Evolutionary conservation across 2,329 filamentous ascomycete genomes (phyloP).

Genomic region (Periconia sp.): DNA sequence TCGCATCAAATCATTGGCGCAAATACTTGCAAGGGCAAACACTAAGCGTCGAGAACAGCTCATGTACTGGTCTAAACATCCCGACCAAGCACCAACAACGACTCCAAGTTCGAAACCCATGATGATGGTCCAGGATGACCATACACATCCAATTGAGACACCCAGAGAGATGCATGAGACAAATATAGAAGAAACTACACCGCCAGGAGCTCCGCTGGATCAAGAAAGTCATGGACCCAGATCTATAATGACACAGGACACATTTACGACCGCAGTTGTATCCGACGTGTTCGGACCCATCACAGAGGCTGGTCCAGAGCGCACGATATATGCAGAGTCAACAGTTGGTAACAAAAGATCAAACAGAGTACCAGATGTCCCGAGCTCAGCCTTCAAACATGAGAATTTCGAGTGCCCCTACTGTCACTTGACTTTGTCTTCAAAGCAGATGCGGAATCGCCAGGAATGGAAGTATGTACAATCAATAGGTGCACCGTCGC

Average conservation of each 20-base stretch:
- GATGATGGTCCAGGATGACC: background rate
- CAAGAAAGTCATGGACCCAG: too few species aligned
- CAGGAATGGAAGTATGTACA: conserved; percentile 9
- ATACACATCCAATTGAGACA: too few species aligned
- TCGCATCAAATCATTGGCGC: background rate
- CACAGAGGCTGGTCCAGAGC: background rate
- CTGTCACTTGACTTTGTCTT: conserved; percentile 1
- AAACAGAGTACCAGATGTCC: conserved; percentile 7
- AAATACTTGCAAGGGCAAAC: conserved; percentile 4
- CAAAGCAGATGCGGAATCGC: background rate
- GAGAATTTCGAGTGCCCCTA: conserved; percentile 4
- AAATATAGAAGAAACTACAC: too few species aligned
- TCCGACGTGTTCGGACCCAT: background rate
- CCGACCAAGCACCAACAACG: background rate
- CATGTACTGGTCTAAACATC: conserved; percentile 4
- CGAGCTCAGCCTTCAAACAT: background rate
- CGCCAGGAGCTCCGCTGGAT: too few species aligned
- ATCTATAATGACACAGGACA: background rate
- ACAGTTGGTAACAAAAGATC: background rate
- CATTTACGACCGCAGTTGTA: conserved; percentile 3
- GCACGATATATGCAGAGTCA: conserved; percentile 7
- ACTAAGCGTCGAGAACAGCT: conserved; percentile 7
- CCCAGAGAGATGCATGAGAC: too few species aligned
- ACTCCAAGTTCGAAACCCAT: background rate
- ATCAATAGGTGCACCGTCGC: too few species aligned